Evolutionary conservation across 441 rosid species (phyloP), one percentile per base, ranked within the genome.

Genomic region (Eruca vesicaria): DNA sequence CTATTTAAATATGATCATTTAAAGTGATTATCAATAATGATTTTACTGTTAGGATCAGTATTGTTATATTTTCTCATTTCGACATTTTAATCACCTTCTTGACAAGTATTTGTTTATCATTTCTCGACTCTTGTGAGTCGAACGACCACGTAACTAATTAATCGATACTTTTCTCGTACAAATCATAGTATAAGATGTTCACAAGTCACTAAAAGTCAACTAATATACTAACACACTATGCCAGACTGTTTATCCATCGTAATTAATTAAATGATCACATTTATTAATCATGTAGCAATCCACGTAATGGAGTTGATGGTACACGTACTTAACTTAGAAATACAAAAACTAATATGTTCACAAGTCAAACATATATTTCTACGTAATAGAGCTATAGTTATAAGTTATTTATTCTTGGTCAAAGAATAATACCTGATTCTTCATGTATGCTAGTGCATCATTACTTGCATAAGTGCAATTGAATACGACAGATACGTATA

Each of bases 171-270:
- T 18, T 9, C 4, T 64, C 23, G 16, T 56, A 55, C 28, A 9
- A 8, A 20, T 32, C 15, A 45, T 45, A 19, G 0, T 45, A 7
- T 7, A 45, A 45, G 53, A 45, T 45, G 29, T 68, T 53, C 31
- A 55, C 59, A 55, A 69, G 79, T 76, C 79, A 43, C 50, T n/a
- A 31, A 59, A 31, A 50, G 79, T 76, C 79, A 76, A 76, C 75
- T 58, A 76, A 63, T 69, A 76, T 63, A 69, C 29, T 69, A 68
- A 53, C 50, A 69, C 36, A n/a, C 53, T 68, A 56, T 23, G 61
- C 61, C 79, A 76, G 74, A 62, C 58, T 28, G 69, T n/a, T 69
- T 63, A 57, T 63, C 63, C 66, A 56, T 63, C 60, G 53, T 41
- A 63, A 29, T 41, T 33, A 64, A 63, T 69, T 9, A 38, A 28